Percentiles rank a stretch among this genome's conserved stretches.
These are phyloP conservation scores for Neopestalotiopsis sp. DNA, from an alignment of 2,329 filamentous ascomycete genomes.

Conservation along the genomic window DNA sequence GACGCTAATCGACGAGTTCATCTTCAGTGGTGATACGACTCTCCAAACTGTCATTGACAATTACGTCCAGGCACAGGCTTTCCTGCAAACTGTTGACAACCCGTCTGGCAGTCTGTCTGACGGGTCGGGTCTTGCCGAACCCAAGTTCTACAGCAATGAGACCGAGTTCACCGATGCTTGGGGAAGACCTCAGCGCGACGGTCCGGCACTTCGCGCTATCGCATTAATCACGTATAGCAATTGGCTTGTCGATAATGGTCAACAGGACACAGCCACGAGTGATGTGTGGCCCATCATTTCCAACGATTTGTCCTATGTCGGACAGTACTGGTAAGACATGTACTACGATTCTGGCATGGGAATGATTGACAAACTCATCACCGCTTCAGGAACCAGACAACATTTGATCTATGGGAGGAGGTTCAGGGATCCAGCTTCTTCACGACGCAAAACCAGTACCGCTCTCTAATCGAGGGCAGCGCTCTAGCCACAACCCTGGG, in stretches of 20 bases:
- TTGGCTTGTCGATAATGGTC: slow-evolving; percentile 53
- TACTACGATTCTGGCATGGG: background rate
- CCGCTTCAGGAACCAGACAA: slow-evolving; percentile 49
- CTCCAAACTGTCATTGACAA: slow-evolving; percentile 54
- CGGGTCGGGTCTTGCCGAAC: slow-evolving; percentile 57
- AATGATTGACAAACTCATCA: background rate
- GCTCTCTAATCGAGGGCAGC: slow-evolving; percentile 54
- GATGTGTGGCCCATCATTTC: slow-evolving; percentile 60
- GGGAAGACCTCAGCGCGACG: slow-evolving; percentile 66
- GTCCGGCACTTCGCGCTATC: slow-evolving; percentile 63
- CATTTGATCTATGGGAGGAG: slow-evolving; percentile 68
- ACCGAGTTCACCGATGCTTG: slow-evolving; percentile 56
- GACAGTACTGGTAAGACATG: slow-evolving; percentile 49
- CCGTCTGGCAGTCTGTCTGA: slow-evolving; percentile 55
- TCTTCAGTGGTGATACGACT: slow-evolving; percentile 46
- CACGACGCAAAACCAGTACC: slow-evolving; percentile 60
- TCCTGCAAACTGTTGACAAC: slow-evolving; percentile 57
- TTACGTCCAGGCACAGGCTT: slow-evolving; percentile 58
- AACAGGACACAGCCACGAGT: slow-evolving; percentile 44
- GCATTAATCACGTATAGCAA: slow-evolving; percentile 60
- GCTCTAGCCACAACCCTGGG: slow-evolving; percentile 55
- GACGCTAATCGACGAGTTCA: slow-evolving; percentile 56
- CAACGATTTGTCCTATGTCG: slow-evolving; percentile 63
- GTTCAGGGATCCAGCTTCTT: slow-evolving; percentile 64
- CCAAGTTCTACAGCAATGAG: slow-evolving; percentile 59